Evolutionary conservation across 2,329 filamentous ascomycete species (phyloP).

Genomic region (Arthrocladium fulminans): DNA sequence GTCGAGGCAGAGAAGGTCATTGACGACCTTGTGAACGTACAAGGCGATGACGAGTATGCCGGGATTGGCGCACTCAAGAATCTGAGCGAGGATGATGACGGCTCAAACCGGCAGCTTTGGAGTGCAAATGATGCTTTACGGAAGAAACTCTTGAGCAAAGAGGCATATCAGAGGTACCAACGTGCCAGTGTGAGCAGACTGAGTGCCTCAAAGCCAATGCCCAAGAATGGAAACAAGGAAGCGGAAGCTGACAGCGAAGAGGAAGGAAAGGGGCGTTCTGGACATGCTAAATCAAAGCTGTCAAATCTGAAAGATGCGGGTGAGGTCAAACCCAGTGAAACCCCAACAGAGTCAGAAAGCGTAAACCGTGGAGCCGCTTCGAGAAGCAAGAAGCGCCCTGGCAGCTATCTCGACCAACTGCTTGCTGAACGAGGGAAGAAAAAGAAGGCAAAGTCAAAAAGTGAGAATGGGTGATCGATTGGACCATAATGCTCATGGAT

Average conservation of each 20-base stretch:
- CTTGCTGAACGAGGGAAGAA: constrained; percentile 20
- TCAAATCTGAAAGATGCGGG: background rate
- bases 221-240: background rate
- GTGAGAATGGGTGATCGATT: background rate
- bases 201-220: constrained; percentile 3
- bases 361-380: background rate
- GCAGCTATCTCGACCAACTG: constrained; percentile 21
- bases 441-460: constrained; percentile 7
- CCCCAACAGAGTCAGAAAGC: background rate
- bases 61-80: constrained; percentile 2
- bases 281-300: background rate
- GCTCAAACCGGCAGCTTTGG: background rate
- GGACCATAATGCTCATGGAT: no score
- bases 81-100: background rate
- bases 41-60: constrained; percentile 1
- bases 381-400: constrained; percentile 14
- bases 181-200: background rate
- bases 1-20: background rate
- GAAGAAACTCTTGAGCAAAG: constrained; percentile 4
- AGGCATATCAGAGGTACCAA: constrained; percentile 7
- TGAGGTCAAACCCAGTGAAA: background rate
- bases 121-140: constrained; percentile 8
- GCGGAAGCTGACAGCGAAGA: constrained; percentile 12
- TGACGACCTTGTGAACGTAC: background rate
- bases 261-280: constrained; percentile 11